Base-by-base conservation (phyloP, 345 rosid genomes). In the Salix exigua region DNA sequence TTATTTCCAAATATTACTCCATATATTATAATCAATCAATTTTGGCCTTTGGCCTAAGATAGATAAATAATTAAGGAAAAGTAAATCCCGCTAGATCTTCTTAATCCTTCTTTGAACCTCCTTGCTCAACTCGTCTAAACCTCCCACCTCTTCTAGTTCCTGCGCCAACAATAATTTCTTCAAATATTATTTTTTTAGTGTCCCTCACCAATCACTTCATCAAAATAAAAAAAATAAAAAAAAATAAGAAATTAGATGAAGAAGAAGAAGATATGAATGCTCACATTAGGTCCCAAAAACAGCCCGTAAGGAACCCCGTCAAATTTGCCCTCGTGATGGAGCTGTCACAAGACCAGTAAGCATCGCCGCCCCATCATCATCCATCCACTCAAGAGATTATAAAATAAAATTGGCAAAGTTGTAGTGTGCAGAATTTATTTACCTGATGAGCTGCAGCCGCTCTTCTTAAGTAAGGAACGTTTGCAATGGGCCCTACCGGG, bases 371-470 rank as follows among this genome's bases (percentile, higher is more conserved):
- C 33, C 70, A 50, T 26, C 58, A 13, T 4, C 46, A 40, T 40
- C 46, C 46, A 40, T 40, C 18, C 60, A 18, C 0, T 51, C 23
- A 35, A 35, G 0, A 5, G 37, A 35, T 35, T 35, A 35, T 35
- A 35, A 35, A 31, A 35, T 35, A 35, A 35, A 35, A 35, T 35
- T 0, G 37, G 5, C 7, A 35, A 4, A 35, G 37, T 1, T 5
- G 0, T 35, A 35, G 1, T 5, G 37, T 5, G 37, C 37, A 35
- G 37, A 33, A 5, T 35, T 35, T 35, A 35, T 5, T 75, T 73
- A 93, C 99, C 87, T 87, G 89, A 74, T 95, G 99, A 42, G 99
- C 98, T 0, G 98, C 93, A 14, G 98, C 99, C 23, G 93, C 94
- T 76, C 78, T 88, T 30, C 96, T 80, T 68, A 95, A 83, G 77